Conservation (phyloP, 306 rosid species). For the Acacia crassicarpa region DNA sequence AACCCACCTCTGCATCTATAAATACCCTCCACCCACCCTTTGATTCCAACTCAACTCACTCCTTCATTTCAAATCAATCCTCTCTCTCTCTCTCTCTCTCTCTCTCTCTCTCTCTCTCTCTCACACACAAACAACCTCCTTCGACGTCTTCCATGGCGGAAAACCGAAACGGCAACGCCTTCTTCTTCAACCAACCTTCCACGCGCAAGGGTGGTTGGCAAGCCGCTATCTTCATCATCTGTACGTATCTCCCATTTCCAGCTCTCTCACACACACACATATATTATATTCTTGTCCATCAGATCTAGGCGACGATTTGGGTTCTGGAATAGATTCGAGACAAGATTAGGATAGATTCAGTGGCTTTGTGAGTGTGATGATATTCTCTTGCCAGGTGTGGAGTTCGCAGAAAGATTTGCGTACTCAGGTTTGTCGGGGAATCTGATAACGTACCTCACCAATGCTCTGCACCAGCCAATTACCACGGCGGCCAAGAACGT, state of each 20-base stretch:
- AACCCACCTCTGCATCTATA: neutral
- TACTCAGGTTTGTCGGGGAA: constrained; percentile 43
- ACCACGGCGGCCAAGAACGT: constrained; percentile 54
- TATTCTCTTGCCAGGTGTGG: constrained; percentile 35
- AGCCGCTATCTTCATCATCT: constrained; percentile 58
- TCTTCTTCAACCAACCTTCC: constrained; percentile 34
- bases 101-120: neutral
- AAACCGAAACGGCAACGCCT: constrained; percentile 32
- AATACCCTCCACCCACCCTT: neutral
- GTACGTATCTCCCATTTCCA: constrained; percentile 25
- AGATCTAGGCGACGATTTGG: too few relatives aligned
- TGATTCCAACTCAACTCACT: neutral
- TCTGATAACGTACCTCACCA: constrained; percentile 40
- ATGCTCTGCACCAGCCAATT: constrained; percentile 46
- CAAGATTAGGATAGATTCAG: neutral
- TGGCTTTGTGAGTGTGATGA: neutral
- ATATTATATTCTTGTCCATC: neutral
- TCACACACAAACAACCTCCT: neutral
- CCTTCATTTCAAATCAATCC: neutral
- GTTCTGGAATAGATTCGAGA: too few relatives aligned
- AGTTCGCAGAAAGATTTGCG: constrained; percentile 56
- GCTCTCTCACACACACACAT: neutral
- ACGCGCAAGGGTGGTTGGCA: constrained; percentile 46
- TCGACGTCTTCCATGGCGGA: constrained; percentile 26
- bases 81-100: neutral